Percentiles rank a stretch among this genome's conserved stretches.
Evolutionary conservation across 108 stramenopile species (phyloP).

Genomic region (Stephanodiscus triporus): DNA sequence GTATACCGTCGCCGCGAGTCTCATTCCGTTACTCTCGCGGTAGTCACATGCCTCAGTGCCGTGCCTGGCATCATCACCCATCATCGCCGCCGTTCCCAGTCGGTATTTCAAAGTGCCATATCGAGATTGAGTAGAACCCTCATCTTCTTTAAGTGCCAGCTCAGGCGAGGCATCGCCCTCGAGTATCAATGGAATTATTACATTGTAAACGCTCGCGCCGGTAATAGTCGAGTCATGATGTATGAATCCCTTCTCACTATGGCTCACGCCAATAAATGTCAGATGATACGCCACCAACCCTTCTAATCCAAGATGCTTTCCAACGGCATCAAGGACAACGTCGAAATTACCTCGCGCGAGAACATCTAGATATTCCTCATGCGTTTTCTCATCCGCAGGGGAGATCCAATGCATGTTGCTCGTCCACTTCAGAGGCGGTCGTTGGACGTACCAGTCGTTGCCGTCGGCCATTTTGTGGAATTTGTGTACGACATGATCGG

Average conservation of each 20-base stretch:
- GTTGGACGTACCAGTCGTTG: constrained; percentile 59
- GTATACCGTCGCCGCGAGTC: constrained; percentile 67
- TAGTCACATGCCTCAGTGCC: constrained; percentile 73
- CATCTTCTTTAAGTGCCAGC: constrained; percentile 39
- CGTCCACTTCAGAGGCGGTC: constrained; percentile 51
- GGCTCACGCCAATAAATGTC: constrained; percentile 53
- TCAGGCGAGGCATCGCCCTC: constrained; percentile 47
- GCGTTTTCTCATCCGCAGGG: constrained; percentile 63
- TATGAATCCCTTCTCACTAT: constrained; percentile 42
- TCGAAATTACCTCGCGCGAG: constrained; percentile 59
- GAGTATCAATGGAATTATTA: constrained; percentile 59
- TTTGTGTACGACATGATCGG: constrained; percentile 13
- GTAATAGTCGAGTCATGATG: constrained; percentile 42
- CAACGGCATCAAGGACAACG: constrained; percentile 52
- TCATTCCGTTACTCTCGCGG: constrained; percentile 57
- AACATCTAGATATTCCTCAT: constrained; percentile 57
- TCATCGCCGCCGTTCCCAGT: constrained; percentile 53
- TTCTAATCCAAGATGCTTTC: constrained; percentile 45
- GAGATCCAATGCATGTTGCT: constrained; percentile 71
- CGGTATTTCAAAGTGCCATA: constrained; percentile 44
- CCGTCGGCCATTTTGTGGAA: constrained; percentile 55
- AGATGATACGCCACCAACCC: constrained; percentile 53
- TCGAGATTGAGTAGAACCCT: constrained; percentile 1
- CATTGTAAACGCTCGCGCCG: constrained; percentile 49
- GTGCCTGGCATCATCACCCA: constrained; percentile 70